phyloP scores from a whole-genome alignment of 2,329 filamentous ascomycete species.

The Fusarium aywerte region DNA sequence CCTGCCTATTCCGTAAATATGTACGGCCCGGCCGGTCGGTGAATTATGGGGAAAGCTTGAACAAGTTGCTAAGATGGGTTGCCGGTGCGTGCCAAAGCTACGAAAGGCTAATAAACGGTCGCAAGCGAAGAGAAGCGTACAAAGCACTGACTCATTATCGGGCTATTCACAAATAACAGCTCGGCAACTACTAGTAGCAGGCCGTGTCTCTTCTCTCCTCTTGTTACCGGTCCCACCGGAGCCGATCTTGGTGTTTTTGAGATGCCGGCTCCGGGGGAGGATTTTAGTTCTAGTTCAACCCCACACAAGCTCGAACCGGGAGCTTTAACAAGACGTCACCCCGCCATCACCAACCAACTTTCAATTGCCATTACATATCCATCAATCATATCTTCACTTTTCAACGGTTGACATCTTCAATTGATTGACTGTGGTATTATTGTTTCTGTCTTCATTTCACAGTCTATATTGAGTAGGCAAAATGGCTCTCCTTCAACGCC shows the following conservation, averaged over 20 bases:
- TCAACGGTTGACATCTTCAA: neutral
- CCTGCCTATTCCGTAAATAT: slow-evolving; percentile 12
- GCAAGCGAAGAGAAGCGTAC: neutral
- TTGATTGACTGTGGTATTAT: neutral
- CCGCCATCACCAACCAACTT: slow-evolving; percentile 33
- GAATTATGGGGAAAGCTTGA: slow-evolving; percentile 4
- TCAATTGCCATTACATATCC: neutral
- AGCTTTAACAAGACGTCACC: slow-evolving; percentile 43
- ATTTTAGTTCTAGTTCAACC: slow-evolving; percentile 20
- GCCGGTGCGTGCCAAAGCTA: neutral
- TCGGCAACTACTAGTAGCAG: neutral
- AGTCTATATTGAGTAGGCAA: neutral
- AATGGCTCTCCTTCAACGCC: slow-evolving; percentile 50
- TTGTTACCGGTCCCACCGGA: slow-evolving; percentile 25
- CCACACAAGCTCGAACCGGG: slow-evolving; percentile 37
- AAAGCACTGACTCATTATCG: neutral
- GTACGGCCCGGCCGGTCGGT: neutral
- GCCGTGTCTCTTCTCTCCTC: neutral
- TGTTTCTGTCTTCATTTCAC: neutral
- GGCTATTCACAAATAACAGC: neutral
- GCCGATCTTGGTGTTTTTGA: slow-evolving; percentile 16
- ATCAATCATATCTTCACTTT: slow-evolving; percentile 1
- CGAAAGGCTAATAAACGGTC: neutral
- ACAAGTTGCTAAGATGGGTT: neutral
- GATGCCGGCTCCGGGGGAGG: slow-evolving; percentile 39